These are phyloP conservation scores for Chlorophyllum brunneum DNA, from an alignment of 768 basidiomycete genomes.

Conservation along the genomic window DNA sequence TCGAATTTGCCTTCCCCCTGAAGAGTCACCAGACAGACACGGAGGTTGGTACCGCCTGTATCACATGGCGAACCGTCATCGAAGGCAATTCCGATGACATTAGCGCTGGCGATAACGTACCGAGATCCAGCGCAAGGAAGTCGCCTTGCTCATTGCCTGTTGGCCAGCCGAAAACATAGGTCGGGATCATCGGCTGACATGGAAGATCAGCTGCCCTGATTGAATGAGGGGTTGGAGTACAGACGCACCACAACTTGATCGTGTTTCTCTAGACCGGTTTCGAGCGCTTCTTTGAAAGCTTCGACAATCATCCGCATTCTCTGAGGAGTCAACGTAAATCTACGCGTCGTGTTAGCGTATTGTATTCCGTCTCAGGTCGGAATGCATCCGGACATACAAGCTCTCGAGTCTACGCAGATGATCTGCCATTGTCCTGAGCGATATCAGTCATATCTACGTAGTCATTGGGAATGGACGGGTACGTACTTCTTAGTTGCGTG, in stretches of 20 bases:
- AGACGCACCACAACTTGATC: slow-evolving; percentile 83
- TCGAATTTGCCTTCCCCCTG: slow-evolving; percentile 95
- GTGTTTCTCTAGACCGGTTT: slow-evolving; percentile 77
- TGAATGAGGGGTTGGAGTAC: slow-evolving; percentile 2
- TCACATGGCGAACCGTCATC: not conserved
- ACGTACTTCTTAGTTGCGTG: slow-evolving; percentile 90
- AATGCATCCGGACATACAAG: slow-evolving; percentile 49
- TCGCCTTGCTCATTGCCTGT: slow-evolving; percentile 85
- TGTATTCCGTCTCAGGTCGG: slow-evolving; percentile 9
- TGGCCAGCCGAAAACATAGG: slow-evolving; percentile 96
- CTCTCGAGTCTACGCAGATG: slow-evolving; percentile 89
- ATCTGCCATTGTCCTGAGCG: slow-evolving; percentile 82
- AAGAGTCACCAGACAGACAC: slow-evolving; percentile 93
- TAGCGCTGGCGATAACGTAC: slow-evolving; percentile 36
- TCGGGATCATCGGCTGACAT: slow-evolving; percentile 91
- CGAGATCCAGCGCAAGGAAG: slow-evolving; percentile 86
- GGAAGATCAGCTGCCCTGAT: slow-evolving; percentile 6
- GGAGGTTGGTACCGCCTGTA: slow-evolving; percentile 92
- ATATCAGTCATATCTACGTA: slow-evolving; percentile 15
- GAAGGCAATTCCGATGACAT: slow-evolving; percentile 3
- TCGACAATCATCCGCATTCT: slow-evolving; percentile 97
- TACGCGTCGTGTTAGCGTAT: slow-evolving; percentile 23
- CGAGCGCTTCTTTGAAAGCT: slow-evolving; percentile 90
- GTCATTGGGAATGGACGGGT: slow-evolving; percentile 9
- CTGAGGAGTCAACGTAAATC: slow-evolving; percentile 85